phyloP scores from a whole-genome alignment of 331 rosid genomes.

The Rhamnella rubrinervis region DNA sequence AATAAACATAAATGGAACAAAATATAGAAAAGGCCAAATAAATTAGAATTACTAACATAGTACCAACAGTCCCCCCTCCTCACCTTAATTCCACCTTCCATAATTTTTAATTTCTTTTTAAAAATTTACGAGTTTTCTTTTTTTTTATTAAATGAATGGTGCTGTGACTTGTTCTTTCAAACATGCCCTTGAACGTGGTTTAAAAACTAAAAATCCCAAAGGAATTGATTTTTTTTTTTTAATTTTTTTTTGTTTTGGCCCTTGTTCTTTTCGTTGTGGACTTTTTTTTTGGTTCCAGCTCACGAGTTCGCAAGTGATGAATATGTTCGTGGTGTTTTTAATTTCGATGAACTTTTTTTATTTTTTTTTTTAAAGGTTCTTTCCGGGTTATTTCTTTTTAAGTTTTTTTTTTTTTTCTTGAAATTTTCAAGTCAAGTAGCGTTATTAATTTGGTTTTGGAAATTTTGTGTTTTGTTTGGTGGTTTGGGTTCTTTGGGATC shows the following conservation, averaged over 20 bases:
- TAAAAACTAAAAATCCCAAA: not conserved
- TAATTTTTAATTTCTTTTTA: constrained; percentile 27
- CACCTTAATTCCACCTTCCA: constrained; percentile 69
- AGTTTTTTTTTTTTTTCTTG: constrained; percentile 8
- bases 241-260: not conserved
- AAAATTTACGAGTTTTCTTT: constrained; percentile 22
- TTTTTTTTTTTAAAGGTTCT: constrained; percentile 23
- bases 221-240: constrained; percentile 5
- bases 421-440: not conserved
- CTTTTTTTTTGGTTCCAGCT: constrained; percentile 4
- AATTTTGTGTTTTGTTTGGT: constrained; percentile 23
- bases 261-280: not conserved
- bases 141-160: not conserved
- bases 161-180: constrained; percentile 36
- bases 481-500: constrained; percentile 33
- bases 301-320: not conserved
- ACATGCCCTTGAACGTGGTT: constrained; percentile 12
- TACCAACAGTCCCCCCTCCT: constrained; percentile 47
- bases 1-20: constrained; percentile 31
- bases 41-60: constrained; percentile 50
- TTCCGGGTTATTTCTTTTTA: constrained; percentile 16
- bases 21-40: constrained; percentile 30
- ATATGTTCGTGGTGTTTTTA: constrained; percentile 22
- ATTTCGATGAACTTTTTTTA: constrained; percentile 40
- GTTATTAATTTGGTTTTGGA: constrained; percentile 8